Conservation (phyloP, 2,329 filamentous ascomycete genomes). For the Didymosphaeria variabile region DNA sequence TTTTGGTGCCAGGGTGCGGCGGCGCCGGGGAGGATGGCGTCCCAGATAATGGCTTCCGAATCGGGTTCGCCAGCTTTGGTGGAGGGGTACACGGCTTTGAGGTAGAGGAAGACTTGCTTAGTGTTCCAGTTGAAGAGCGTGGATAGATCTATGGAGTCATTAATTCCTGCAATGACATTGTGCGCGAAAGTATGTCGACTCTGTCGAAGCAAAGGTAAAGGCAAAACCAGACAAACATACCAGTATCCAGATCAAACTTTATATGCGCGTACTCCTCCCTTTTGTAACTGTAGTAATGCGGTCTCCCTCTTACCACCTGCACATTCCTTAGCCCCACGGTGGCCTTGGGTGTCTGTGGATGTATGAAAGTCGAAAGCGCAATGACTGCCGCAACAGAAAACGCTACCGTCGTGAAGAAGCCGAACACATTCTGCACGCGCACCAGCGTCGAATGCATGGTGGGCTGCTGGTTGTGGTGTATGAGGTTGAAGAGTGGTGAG, state of each 20-base stretch:
- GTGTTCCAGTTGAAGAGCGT: conserved; percentile 99
- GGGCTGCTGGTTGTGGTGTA: conserved; percentile 11
- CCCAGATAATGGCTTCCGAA: conserved; percentile 88
- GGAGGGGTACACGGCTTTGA: conserved; percentile 77
- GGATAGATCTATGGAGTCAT: conserved; percentile 70
- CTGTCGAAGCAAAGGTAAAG: neutral
- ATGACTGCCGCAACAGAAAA: conserved; percentile 83
- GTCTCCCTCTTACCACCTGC: conserved; percentile 90
- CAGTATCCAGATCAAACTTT: conserved; percentile 88
- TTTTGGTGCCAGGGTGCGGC: conserved; percentile 64
- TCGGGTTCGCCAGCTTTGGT: conserved; percentile 52
- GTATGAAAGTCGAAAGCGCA: conserved; percentile 78
- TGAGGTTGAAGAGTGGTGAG: conserved; percentile 5
- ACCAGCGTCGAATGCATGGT: conserved; percentile 87
- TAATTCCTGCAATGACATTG: neutral
- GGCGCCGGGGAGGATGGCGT: conserved; percentile 85
- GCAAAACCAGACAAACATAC: conserved; percentile 47
- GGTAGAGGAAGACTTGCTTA: conserved; percentile 96
- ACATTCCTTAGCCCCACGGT: conserved; percentile 75
- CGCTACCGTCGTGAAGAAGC: conserved; percentile 95
- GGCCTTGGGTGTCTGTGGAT: conserved; percentile 72
- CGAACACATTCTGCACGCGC: conserved; percentile 90
- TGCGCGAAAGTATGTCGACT: neutral
- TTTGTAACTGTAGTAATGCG: conserved; percentile 94
- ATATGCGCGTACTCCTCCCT: conserved; percentile 96